phyloP scores from a whole-genome alignment of 2,329 filamentous ascomycete genomes.

The Fusarium xylarioides region DNA sequence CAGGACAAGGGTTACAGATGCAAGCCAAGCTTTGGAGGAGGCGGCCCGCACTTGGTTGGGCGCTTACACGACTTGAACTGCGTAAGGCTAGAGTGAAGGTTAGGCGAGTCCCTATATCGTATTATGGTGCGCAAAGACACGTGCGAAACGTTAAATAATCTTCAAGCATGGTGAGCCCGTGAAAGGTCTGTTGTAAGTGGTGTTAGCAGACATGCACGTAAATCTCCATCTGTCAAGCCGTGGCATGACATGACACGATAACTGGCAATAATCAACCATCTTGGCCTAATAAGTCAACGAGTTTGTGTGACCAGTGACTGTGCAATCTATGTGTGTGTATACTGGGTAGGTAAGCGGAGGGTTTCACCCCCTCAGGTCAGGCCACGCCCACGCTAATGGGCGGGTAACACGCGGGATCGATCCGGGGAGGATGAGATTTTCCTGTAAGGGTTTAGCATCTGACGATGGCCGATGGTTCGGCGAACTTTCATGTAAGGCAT shows the following conservation, averaged over 20 bases:
- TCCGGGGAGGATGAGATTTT: slow-evolving; percentile 35
- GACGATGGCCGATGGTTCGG: slow-evolving; percentile 16
- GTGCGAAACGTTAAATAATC: slow-evolving; percentile 33
- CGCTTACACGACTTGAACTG: slow-evolving; percentile 21
- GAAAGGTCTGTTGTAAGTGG: neutral
- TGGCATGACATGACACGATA: neutral
- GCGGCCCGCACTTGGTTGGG: slow-evolving; percentile 25
- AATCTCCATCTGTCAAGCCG: slow-evolving; percentile 11
- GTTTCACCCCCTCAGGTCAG: slow-evolving; percentile 2
- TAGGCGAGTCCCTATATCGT: neutral
- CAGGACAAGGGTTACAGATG: slow-evolving; percentile 9
- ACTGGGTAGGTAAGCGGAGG: neutral
- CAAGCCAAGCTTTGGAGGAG: slow-evolving; percentile 26
- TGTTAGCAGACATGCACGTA: neutral
- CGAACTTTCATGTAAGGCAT: slow-evolving; percentile 8
- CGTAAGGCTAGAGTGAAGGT: slow-evolving; percentile 4
- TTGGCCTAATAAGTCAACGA: neutral
- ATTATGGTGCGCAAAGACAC: slow-evolving; percentile 23
- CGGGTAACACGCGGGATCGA: slow-evolving; percentile 35
- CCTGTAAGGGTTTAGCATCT: slow-evolving; percentile 29
- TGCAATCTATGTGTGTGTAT: neutral
- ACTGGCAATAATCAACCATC: neutral
- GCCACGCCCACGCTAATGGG: slow-evolving; percentile 33
- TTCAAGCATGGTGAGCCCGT: neutral
- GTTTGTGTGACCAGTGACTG: neutral